Evolutionary conservation across 768 basidiomycete species (phyloP), one percentile per base, ranked within the genome.

Genomic region (Kwoniella newhampshirensis): DNA sequence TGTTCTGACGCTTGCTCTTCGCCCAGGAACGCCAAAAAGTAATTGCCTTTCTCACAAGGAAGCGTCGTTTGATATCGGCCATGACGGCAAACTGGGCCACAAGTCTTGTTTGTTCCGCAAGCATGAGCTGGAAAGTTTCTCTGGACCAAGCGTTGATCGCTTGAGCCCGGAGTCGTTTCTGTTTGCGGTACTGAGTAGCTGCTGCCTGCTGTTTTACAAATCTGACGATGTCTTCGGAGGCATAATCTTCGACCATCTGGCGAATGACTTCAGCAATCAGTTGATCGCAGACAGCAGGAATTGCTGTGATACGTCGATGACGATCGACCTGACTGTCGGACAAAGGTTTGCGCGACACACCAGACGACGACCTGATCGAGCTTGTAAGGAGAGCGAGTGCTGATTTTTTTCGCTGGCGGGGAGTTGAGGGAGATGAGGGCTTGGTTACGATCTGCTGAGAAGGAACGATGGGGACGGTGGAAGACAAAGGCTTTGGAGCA

Each of bases 11-110:
- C 57, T 52, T 49, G 13, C 35, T 27, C 28, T 46, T 60, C 51
- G 66, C 66, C 63, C 63, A 70, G 2, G 41, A 45, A 18, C 35
- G 25, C 66, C 66, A 72, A 27, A 50, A 51, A 11, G 39, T 39
- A 15, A 51, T 45, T 18, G 50, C 50, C 17, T 37, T 36, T 28
- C 61, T 27, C 4, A 51, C 36, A 4, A 62, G 28, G 18, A 32
- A 40, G 17, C 65, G 36, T 17, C 45, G 36, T 48, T 57, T 46
- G 21, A 49, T 18, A 54, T 70, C 68, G 18, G 51, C 41, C 15
- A 54, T 21, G 8, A 64, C 9, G 17, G 53, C 68, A 11, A 48
- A 30, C 27, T 30, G 41, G 6, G 47, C 48, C 9, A 66, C 41
- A 11, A 42, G 26, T 18, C 39, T 21, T 6, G 60, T 39, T 18